Evolutionary conservation across 2,329 filamentous ascomycete genomes (phyloP).

Genomic region (Nemania sp.): DNA sequence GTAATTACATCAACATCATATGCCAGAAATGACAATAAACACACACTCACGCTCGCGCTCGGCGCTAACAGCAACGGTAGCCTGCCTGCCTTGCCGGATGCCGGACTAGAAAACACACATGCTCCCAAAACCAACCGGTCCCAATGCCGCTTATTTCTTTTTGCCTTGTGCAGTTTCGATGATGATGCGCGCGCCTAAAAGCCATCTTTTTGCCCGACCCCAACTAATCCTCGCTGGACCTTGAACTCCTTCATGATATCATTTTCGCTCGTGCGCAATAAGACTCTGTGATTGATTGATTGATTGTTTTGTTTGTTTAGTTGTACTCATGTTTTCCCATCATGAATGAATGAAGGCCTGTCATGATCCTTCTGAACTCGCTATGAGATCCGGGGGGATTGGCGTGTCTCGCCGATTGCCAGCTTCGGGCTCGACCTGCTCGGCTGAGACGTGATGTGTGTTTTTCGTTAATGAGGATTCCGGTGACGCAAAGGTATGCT

Average conservation of each 20-base stretch:
- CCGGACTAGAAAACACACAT: background rate
- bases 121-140: constrained; percentile 6
- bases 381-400: constrained; percentile 41
- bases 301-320: too few species aligned
- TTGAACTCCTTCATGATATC: background rate
- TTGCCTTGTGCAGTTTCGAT: constrained; percentile 18
- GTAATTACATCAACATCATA: background rate
- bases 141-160: constrained; percentile 15
- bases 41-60: background rate
- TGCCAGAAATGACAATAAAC: background rate
- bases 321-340: background rate
- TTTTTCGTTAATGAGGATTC: constrained; percentile 13
- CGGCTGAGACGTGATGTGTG: constrained; percentile 37
- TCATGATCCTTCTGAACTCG: background rate
- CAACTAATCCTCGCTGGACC: background rate
- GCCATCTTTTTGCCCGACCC: background rate
- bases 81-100: too few species aligned
- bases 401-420: constrained; percentile 43
- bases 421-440: constrained; percentile 37
- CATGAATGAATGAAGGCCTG: background rate
- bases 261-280: background rate
- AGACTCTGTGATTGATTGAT: background rate
- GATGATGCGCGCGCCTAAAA: constrained; percentile 27
- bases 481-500: background rate
- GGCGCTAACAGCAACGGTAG: background rate